Base-by-base conservation (phyloP, 305 asterid genomes). In the Fraxinus nigra region DNA sequence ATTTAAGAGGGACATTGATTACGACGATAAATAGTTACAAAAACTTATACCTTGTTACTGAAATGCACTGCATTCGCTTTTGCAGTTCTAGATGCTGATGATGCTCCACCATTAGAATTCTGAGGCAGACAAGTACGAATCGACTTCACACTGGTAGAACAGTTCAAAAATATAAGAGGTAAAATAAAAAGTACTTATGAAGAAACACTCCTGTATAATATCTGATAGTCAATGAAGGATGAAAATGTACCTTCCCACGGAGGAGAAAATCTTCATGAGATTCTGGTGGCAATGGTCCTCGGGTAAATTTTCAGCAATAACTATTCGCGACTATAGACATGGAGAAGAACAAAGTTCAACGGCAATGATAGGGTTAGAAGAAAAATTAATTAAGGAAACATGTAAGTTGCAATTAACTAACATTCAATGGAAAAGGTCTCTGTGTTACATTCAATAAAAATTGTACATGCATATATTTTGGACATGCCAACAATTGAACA, bases 241-340 rank as follows among this genome's bases (percentile, higher is more conserved):
- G 63, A 79, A n/a, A 69, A 78, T 18, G 74, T 90, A 93, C 98
- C 98, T 93, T 87, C 98, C 98, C 33, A 93, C 89, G 6, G 97
- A 85, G 28, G 98, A 92, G 87, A 95, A 93, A 79, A 93, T 88
- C 87, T 89, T 95, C 97, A 92, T 87, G 80, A 95, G 95, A 84
- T 91, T 95, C 90, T 95, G 98, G 82, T 95, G 98, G 82, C 94
- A 91, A 83, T 93, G 98, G 86, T 95, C 98, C 87, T 92, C 98
- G 0, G 98, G 98, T 83, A 95, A 85, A 82, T 95, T 95, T 84
- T 95, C 98, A 77, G 97, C 98, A 83, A 95, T 84, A 81, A 93
- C 83, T 79, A 95, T 93, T 77, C 95, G 94, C 72, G 97, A 91
- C 98, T 95, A 78, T 22, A 85, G 75, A 72, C 43, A 56, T 51